phyloP scores from a whole-genome alignment of 2,329 filamentous ascomycete species.

The Clonostachys rosea region DNA sequence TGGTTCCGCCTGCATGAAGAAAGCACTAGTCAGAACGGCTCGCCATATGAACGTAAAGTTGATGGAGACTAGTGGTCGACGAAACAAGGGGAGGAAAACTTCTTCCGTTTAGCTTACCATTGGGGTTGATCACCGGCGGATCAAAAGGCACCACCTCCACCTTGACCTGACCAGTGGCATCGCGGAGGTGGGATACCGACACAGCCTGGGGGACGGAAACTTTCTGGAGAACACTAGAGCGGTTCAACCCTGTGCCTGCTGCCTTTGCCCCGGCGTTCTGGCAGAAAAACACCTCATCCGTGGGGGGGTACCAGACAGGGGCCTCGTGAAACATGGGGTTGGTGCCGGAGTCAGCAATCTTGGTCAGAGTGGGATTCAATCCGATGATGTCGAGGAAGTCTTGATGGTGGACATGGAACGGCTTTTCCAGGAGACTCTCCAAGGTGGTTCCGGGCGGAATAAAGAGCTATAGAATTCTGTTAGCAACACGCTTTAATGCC shows the following conservation, averaged over 20 bases:
- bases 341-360: conserved; percentile 35
- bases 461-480: background rate
- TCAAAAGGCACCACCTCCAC: conserved; percentile 30
- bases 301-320: conserved; percentile 43
- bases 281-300: conserved; percentile 49
- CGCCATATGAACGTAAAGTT: no score
- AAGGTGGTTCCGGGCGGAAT: conserved; percentile 33
- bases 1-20: conserved; percentile 28
- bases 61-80: background rate
- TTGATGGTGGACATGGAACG: conserved; percentile 41
- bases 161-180: conserved; percentile 23
- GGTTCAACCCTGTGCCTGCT: conserved; percentile 44
- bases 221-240: conserved; percentile 45
- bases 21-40: no score
- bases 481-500: no score
- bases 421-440: conserved; percentile 27
- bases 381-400: conserved; percentile 47
- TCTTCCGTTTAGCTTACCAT: conserved; percentile 23
- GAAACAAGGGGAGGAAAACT: background rate
- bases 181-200: conserved; percentile 17
- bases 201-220: conserved; percentile 36
- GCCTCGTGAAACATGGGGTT: conserved; percentile 52
- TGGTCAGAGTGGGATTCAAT: conserved; percentile 38
- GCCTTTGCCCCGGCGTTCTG: conserved; percentile 42
- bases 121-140: conserved; percentile 40